Percentiles rank a stretch among this genome's conserved stretches.
Evolutionary conservation across 2,329 filamentous ascomycete genomes (phyloP).

Genomic region (Xylariales sp.): DNA sequence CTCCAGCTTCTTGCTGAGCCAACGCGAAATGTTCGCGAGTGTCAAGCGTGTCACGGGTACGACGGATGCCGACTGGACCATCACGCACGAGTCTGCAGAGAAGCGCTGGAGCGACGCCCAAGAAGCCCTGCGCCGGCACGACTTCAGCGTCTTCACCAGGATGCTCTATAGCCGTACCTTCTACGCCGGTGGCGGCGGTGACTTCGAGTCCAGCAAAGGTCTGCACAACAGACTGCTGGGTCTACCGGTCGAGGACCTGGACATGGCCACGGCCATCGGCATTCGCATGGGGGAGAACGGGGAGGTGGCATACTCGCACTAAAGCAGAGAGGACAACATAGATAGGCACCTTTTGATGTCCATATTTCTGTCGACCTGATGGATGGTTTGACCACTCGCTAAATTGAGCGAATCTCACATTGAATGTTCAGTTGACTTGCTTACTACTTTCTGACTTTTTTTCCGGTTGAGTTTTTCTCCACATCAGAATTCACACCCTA

Average conservation of each 20-base stretch:
- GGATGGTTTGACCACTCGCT: too few species aligned
- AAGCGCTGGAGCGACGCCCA: constrained; percentile 42
- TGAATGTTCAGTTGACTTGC: too few species aligned
- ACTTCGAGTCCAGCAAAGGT: neutral
- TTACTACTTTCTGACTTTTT: too few species aligned
- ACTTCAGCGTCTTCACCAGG: constrained; percentile 36
- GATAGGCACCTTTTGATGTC: too few species aligned
- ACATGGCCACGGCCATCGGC: neutral
- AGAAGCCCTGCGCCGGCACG: constrained; percentile 35
- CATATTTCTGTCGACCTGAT: too few species aligned
- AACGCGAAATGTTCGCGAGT: constrained; percentile 58
- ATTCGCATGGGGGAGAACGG: neutral
- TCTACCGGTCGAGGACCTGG: neutral
- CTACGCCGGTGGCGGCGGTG: neutral
- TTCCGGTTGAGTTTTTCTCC: too few species aligned
- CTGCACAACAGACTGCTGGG: neutral
- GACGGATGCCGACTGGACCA: constrained; percentile 52
- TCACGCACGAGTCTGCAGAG: constrained; percentile 37
- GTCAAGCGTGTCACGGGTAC: constrained; percentile 51
- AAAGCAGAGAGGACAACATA: too few species aligned
- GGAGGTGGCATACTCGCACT: neutral
- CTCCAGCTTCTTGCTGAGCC: constrained; percentile 50
- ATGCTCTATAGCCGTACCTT: constrained; percentile 38
- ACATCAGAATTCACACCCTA: too few species aligned
- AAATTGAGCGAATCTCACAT: too few species aligned